Evolutionary conservation across 176 grass and related monocot genomes (phyloP), one percentile per base, ranked within the genome.

Genomic region (Melocanna baccifera): DNA sequence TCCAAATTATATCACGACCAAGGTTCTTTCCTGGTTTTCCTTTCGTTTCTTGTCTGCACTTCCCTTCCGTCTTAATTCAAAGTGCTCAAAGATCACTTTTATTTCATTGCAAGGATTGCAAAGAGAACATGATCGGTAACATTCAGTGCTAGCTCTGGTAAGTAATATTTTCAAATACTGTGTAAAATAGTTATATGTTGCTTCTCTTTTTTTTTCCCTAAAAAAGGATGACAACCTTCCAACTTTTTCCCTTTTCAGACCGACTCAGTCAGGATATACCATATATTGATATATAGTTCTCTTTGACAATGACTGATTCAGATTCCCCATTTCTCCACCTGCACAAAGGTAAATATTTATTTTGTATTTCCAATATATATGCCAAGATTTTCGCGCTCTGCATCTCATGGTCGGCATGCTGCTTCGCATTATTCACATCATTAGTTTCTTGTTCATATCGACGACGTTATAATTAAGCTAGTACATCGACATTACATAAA

Each of bases 51-150:
- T 63, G 1, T 83, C 1, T 71, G 40, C 37, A 6, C 2, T 37
- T 22, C 9, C 67, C 7, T 80, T 77, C 0, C 2, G 20, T 68
- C 32, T 69, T 29, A 22, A 80, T 69, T 63, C 19, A 18, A 80
- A 56, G 69, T 75, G 26, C 76, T 91, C 43, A 91, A 84, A 76
- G 42, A 34, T 43, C 69, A 73, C 50, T 57, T 84, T 50, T 75
- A 58, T 52, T 97, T 66, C 87, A 64, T 71, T 85, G 82, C 91
- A 92, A 97, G 94, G 94, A 86, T 69, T 94, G 88, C 83, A 97
- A 97, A 97, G 94, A 94, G 81, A 97, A 97, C 75, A 83, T 90
- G 68, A 86, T 57, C 2, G 16, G 71, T 75, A 71, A 55, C 59
- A 75, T 90, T 26, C 74, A 3, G 1, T 42, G 72, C 14, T 88